phyloP scores from a whole-genome alignment of 176 grass and related monocot genomes.

The Poa annua region DNA sequence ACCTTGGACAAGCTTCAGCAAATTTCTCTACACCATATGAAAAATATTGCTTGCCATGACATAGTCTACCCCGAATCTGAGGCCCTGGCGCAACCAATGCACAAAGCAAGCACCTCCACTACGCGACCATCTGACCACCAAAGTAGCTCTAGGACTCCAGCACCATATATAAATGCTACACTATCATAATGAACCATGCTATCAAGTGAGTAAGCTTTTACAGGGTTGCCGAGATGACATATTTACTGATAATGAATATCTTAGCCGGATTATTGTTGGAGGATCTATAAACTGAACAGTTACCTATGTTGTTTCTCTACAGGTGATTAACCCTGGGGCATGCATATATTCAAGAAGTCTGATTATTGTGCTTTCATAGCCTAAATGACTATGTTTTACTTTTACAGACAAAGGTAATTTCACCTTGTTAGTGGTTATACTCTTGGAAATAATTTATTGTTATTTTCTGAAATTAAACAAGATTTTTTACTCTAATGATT shows the following conservation, averaged over 20 bases:
- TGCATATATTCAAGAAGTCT: background rate
- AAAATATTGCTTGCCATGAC: constrained; percentile 28
- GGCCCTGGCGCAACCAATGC: background rate
- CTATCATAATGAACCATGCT: constrained; percentile 17
- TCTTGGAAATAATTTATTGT: background rate
- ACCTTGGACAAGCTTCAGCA: constrained; percentile 39
- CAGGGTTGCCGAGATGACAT: background rate
- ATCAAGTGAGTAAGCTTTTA: constrained; percentile 34
- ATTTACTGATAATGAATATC: constrained; percentile 18
- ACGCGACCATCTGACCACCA: background rate
- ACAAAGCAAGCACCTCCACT: constrained; percentile 23
- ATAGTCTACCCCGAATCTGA: constrained; percentile 5
- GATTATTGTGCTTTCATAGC: background rate
- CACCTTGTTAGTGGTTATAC: constrained; percentile 9
- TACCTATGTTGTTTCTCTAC: constrained; percentile 4
- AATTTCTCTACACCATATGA: constrained; percentile 28
- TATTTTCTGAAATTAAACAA: constrained; percentile 5
- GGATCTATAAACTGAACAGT: background rate
- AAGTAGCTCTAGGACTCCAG: constrained; percentile 24
- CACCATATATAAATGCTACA: background rate
- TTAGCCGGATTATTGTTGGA: constrained; percentile 1
- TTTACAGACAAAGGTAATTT: constrained; percentile 14
- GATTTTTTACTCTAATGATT: background rate
- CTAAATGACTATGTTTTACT: constrained; percentile 12
- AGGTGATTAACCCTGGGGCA: background rate